These are phyloP conservation scores for Kokia cookei DNA, from an alignment of 441 rosid genomes.

Conservation along the genomic window DNA sequence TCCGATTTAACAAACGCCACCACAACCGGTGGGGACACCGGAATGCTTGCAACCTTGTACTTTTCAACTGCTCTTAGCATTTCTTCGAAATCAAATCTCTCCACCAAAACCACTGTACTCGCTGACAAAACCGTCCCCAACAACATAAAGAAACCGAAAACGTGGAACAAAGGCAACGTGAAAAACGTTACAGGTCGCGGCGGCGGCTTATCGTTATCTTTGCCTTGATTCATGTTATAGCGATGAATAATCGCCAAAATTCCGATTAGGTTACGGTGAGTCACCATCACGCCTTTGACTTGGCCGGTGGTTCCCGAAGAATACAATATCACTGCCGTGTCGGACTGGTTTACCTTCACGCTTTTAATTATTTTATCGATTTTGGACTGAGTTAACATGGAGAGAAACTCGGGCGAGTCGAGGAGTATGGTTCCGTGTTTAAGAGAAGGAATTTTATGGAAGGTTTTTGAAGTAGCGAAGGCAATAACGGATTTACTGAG, in stretches of 20 bases:
- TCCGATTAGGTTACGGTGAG: constrained; percentile 69
- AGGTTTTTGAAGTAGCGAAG: constrained; percentile 59
- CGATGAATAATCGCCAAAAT: constrained; percentile 33
- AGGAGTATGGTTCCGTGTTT: constrained; percentile 47
- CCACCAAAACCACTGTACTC: constrained; percentile 52
- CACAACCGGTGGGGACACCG: constrained; percentile 79
- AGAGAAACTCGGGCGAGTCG: constrained; percentile 72
- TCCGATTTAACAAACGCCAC: constrained; percentile 65
- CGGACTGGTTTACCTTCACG: constrained; percentile 45
- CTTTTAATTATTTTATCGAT: background rate
- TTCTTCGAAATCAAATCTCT: constrained; percentile 62
- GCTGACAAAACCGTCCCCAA: constrained; percentile 44
- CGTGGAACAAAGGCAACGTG: constrained; percentile 71
- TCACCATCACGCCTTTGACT: constrained; percentile 66
- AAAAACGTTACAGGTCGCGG: constrained; percentile 44
- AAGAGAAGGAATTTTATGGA: constrained; percentile 37
- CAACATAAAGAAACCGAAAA: constrained; percentile 65
- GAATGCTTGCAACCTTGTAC: constrained; percentile 54
- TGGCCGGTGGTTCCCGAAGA: constrained; percentile 86
- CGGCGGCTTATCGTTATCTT: constrained; percentile 23
- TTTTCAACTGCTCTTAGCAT: constrained; percentile 62
- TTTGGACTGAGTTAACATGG: constrained; percentile 26
- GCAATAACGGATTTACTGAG: constrained; percentile 62
- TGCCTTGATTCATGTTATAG: background rate
- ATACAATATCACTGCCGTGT: constrained; percentile 63